phyloP scores from a whole-genome alignment of 73 alveolate genomes.

The Paraurostyla sp. region DNA sequence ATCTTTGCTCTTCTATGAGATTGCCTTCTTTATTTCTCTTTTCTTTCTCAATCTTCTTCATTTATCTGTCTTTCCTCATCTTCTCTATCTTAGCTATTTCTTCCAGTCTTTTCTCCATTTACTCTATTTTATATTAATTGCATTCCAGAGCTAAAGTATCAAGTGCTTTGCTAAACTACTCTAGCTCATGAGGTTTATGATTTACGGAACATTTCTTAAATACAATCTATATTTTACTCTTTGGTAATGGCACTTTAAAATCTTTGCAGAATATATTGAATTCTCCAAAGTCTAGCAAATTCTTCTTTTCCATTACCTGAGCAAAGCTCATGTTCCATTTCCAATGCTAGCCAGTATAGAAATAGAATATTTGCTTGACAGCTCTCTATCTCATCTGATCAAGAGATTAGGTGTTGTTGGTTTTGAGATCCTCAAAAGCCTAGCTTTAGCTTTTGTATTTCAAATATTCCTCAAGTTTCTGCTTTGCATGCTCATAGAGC shows the following conservation, averaged over 20 bases:
- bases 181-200: slow-evolving; percentile 58
- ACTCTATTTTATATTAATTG: slow-evolving; percentile 25
- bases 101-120: slow-evolving; percentile 44
- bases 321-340: slow-evolving; percentile 66
- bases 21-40: neutral
- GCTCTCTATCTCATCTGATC: slow-evolving; percentile 45
- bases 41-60: neutral
- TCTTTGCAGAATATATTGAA: slow-evolving; percentile 76
- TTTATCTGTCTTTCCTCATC: slow-evolving; percentile 14
- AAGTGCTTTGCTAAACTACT: slow-evolving; percentile 52
- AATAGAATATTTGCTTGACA: slow-evolving; percentile 58
- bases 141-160: slow-evolving; percentile 34
- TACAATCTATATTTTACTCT: slow-evolving; percentile 50
- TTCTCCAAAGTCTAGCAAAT: slow-evolving; percentile 72
- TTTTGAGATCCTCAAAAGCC: slow-evolving; percentile 13
- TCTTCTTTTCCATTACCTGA: slow-evolving; percentile 53
- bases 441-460: neutral
- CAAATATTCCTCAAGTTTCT: slow-evolving; percentile 4
- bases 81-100: slow-evolving; percentile 27
- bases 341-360: slow-evolving; percentile 73
- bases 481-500: slow-evolving; percentile 38
- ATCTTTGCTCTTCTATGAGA: neutral
- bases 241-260: slow-evolving; percentile 56
- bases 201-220: slow-evolving; percentile 70
- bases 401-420: neutral